phyloP scores from a whole-genome alignment of 257 asterid species.

The Solanum bukasovii region DNA sequence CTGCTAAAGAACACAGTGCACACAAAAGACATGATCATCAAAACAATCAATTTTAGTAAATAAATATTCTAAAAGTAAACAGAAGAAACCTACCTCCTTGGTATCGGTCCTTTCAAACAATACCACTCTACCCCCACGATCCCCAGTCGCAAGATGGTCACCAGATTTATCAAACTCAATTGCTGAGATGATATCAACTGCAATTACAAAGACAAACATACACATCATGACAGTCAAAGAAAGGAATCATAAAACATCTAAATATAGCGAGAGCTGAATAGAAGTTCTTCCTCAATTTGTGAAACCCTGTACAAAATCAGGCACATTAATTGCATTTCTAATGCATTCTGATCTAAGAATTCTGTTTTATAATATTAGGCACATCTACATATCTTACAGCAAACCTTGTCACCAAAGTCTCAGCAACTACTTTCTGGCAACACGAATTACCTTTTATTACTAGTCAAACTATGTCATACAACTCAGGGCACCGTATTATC shows the following conservation, averaged over 20 bases:
- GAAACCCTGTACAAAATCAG: not conserved
- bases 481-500: not conserved
- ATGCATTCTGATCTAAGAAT: not conserved
- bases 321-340: not conserved
- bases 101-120: constrained; percentile 44
- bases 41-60: not conserved
- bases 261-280: not conserved
- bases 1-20: constrained; percentile 29
- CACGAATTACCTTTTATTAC: not conserved
- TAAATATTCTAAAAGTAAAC: not conserved
- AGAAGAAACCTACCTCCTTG: constrained; percentile 33
- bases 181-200: constrained; percentile 84
- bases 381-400: not conserved
- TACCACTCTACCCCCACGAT: constrained; percentile 58
- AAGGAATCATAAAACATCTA: not conserved
- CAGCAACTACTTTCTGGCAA: not conserved
- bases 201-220: not conserved
- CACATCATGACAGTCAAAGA: not conserved
- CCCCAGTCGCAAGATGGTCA: constrained; percentile 60
- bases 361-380: not conserved
- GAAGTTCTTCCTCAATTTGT: not conserved
- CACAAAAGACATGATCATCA: not conserved
- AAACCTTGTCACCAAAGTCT: not conserved
- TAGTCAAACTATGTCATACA: not conserved
- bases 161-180: constrained; percentile 55